phyloP scores from a whole-genome alignment of 2,329 filamentous ascomycete genomes.

The Pestalotiopsis sp. region DNA sequence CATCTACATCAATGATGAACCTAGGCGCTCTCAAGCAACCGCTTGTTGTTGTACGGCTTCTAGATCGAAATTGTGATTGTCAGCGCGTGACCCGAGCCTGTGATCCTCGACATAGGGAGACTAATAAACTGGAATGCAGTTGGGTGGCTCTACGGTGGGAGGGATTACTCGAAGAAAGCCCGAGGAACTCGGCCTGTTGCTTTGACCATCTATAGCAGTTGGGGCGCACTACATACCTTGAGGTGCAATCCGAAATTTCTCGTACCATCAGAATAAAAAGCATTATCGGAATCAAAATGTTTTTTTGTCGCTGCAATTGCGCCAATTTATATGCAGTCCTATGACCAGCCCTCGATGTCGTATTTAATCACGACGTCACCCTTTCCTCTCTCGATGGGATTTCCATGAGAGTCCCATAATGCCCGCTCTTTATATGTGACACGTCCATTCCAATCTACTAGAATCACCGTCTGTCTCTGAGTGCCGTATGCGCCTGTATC shows the following conservation, averaged over 20 bases:
- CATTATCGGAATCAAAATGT: background rate
- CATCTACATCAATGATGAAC: background rate
- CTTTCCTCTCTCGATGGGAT: conserved; percentile 52
- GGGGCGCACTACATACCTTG: no score
- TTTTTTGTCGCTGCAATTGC: background rate
- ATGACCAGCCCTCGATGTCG: conserved; percentile 38
- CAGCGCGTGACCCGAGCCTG: no score
- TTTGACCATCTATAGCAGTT: no score
- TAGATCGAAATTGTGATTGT: background rate
- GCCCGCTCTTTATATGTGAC: conserved; percentile 62
- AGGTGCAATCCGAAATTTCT: no score
- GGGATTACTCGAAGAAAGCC: no score
- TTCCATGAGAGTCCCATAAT: conserved; percentile 60
- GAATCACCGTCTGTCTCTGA: conserved; percentile 63
- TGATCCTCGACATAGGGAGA: no score
- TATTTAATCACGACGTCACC: conserved; percentile 60
- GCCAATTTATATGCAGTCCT: background rate
- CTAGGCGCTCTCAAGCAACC: background rate
- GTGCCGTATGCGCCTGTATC: conserved; percentile 65
- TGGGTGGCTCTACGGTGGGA: no score
- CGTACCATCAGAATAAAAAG: background rate
- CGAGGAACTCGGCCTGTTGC: no score
- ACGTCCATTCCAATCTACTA: conserved; percentile 65
- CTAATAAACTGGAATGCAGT: no score
- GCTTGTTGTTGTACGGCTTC: background rate